Evolutionary conservation across 108 stramenopile species (phyloP).

Genomic region (Cyclotella cryptica): DNA sequence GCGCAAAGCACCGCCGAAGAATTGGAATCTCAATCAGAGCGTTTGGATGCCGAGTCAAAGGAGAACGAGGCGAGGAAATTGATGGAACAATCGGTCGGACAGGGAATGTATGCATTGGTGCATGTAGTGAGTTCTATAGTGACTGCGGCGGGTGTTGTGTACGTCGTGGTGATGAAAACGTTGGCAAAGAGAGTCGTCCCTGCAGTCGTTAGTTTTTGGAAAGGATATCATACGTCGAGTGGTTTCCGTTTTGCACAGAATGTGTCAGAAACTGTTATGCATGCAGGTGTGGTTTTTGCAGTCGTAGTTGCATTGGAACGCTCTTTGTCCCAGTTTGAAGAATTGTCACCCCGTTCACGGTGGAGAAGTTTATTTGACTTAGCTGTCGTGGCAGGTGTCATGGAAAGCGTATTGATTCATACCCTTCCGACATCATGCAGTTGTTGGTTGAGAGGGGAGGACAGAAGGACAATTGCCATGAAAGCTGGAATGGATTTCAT

Average conservation of each 20-base stretch:
- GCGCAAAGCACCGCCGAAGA: slow-evolving; percentile 38
- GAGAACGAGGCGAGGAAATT: slow-evolving; percentile 27
- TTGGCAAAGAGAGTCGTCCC: slow-evolving; percentile 18
- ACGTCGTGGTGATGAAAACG: slow-evolving; percentile 24
- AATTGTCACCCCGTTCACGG: background rate
- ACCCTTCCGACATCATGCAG: slow-evolving; percentile 5
- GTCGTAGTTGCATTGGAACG: slow-evolving; percentile 1
- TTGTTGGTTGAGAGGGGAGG: slow-evolving; percentile 10
- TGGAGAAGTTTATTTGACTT: slow-evolving; percentile 17
- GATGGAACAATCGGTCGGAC: slow-evolving; percentile 23
- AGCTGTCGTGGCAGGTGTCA: slow-evolving; percentile 16
- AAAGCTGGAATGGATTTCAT: background rate
- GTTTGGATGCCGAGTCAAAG: slow-evolving; percentile 19
- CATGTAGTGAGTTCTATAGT: slow-evolving; percentile 19
- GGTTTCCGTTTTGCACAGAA: background rate
- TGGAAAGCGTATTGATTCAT: slow-evolving; percentile 18
- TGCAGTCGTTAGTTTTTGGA: slow-evolving; percentile 12
- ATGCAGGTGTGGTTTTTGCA: slow-evolving; percentile 15
- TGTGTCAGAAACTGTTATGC: slow-evolving; percentile 11
- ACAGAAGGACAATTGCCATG: background rate
- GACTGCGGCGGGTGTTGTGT: slow-evolving; percentile 32
- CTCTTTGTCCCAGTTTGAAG: slow-evolving; percentile 5
- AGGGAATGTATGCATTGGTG: slow-evolving; percentile 28
- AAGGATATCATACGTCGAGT: slow-evolving; percentile 12
- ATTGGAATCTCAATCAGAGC: slow-evolving; percentile 29